Evolutionary conservation across 176 grass and related monocot genomes (phyloP).

Genomic region (Carex parvula): DNA sequence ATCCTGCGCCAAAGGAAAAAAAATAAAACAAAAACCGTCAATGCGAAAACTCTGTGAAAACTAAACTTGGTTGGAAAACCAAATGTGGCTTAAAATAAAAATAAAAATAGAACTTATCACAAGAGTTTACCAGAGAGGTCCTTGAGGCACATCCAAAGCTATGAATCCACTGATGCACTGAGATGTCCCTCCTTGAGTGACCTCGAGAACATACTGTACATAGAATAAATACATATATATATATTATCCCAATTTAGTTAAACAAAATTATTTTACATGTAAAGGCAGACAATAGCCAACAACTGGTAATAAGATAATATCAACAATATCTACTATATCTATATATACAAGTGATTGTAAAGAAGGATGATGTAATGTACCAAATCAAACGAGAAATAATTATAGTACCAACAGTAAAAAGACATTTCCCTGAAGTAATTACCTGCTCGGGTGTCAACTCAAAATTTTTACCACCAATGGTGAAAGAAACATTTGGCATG

Average conservation of each 20-base stretch:
- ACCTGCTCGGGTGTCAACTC: constrained; percentile 48
- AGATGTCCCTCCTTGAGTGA: constrained; percentile 14
- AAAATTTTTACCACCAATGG: constrained; percentile 41
- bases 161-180: constrained; percentile 50
- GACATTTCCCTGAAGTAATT: constrained; percentile 1
- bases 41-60: constrained; percentile 13
- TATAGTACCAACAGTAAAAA: neutral
- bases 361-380: neutral
- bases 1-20: neutral
- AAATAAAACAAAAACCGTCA: neutral
- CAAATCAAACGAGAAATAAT: neutral
- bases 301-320: neutral
- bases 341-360: neutral
- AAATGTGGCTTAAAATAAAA: neutral
- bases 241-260: neutral
- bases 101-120: neutral
- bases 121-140: constrained; percentile 32
- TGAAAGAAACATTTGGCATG: constrained; percentile 53
- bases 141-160: constrained; percentile 35
- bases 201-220: constrained; percentile 38
- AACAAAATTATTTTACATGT: neutral
- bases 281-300: neutral
- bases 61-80: neutral
- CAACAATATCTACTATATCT: neutral
- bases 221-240: neutral